A percentile compares a stretch with the other conserved stretches of the same genome.
These are phyloP conservation scores for Monilinia fructigena DNA, from an alignment of 2,329 filamentous ascomycete species.

Conservation along the genomic window DNA sequence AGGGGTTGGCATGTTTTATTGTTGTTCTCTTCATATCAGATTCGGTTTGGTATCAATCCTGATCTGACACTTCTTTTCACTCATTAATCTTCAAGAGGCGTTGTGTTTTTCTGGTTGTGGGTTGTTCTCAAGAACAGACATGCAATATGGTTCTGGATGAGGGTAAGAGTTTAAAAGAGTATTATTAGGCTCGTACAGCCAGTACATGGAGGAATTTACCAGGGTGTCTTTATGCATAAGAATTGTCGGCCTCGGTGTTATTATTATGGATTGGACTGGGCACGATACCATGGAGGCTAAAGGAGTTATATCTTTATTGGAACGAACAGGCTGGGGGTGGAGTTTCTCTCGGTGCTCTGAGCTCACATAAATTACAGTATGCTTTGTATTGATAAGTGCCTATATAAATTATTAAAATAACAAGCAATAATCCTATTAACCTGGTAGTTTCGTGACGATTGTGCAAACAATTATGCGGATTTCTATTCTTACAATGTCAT, in stretches of 20 bases:
- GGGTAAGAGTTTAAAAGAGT: slow-evolving; percentile 8
- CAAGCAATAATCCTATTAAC: not conserved
- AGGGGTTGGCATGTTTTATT: not conserved
- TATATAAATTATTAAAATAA: not conserved
- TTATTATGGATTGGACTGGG: not conserved
- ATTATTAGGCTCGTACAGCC: not conserved
- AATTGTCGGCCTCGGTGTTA: not conserved
- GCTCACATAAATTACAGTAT: not conserved
- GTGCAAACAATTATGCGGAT: not conserved
- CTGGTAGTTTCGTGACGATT: not conserved
- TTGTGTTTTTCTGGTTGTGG: not conserved
- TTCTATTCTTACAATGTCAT: not conserved
- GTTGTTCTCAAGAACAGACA: not conserved
- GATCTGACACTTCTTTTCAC: not conserved
- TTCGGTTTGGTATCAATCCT: not conserved
- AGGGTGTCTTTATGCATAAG: not conserved
- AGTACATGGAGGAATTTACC: not conserved
- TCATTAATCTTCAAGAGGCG: not conserved
- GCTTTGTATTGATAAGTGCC: not conserved
- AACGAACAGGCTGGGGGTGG: not conserved
- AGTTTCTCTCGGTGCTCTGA: not conserved
- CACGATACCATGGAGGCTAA: not conserved
- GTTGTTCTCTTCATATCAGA: not conserved
- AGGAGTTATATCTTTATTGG: not conserved
- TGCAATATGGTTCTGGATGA: not conserved